Percentiles rank a stretch among this genome's conserved stretches.
Conservation (phyloP, 1,284 basidiomycete genomes). For the Austroboletus niveus region DNA sequence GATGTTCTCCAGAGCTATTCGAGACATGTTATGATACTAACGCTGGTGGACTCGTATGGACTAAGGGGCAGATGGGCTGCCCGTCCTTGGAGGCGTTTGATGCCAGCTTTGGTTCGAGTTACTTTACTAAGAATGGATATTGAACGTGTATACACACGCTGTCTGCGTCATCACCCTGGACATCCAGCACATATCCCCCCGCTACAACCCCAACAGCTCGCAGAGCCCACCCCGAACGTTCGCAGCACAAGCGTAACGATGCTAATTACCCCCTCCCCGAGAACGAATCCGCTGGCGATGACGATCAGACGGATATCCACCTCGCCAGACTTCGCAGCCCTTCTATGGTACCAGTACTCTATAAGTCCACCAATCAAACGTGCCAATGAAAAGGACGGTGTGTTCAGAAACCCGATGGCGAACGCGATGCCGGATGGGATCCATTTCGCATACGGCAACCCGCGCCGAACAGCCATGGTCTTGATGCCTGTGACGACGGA, state of each 20-base stretch:
- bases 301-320: slow-evolving; percentile 79
- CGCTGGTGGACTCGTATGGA: neutral
- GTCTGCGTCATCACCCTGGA: slow-evolving; percentile 36
- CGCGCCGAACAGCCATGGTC: slow-evolving; percentile 50
- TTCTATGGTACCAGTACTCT: slow-evolving; percentile 67
- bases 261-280: slow-evolving; percentile 91
- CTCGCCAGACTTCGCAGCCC: slow-evolving; percentile 44
- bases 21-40: slow-evolving; percentile 49
- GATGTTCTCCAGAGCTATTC: slow-evolving; percentile 67
- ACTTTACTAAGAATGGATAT: neutral
- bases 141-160: slow-evolving; percentile 2
- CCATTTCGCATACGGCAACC: slow-evolving; percentile 58
- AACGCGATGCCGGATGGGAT: slow-evolving; percentile 91
- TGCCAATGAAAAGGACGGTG: slow-evolving; percentile 92
- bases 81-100: neutral
- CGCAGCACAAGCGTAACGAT: slow-evolving; percentile 77
- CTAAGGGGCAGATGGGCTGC: neutral
- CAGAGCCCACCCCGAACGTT: slow-evolving; percentile 69
- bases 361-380: slow-evolving; percentile 86
- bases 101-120: slow-evolving; percentile 7
- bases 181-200: slow-evolving; percentile 72
- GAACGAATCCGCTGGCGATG: slow-evolving; percentile 91
- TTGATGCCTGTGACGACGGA: slow-evolving; percentile 68
- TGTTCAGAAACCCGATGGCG: slow-evolving; percentile 90
- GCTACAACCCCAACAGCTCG: slow-evolving; percentile 84